Percentiles rank a stretch among this genome's conserved stretches.
Conservation (phyloP, 139 green algal genomes). For the Deuterostichococcus epilithicus region DNA sequence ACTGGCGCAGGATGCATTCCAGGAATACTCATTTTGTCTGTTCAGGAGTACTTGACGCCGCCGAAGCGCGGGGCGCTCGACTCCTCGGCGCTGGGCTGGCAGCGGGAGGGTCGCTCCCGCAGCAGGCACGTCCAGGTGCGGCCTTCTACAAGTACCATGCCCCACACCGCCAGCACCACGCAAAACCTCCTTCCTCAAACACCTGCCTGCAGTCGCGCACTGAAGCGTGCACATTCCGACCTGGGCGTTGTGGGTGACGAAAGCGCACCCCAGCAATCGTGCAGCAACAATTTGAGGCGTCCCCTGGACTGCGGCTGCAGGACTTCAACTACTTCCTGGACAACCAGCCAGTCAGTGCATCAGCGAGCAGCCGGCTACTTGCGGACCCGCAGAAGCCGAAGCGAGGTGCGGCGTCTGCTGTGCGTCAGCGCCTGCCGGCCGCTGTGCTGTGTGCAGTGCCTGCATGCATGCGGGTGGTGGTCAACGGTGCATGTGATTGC, state of each 20-base stretch:
- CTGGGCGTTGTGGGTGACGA: too few relatives aligned
- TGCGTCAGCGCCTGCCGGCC: too few relatives aligned
- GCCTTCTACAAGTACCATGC: conserved; percentile 6
- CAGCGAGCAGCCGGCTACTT: conserved; percentile 6
- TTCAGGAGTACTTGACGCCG: conserved; percentile 51
- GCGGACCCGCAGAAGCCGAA: not conserved
- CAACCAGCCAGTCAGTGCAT: conserved; percentile 2
- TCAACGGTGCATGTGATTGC: too few relatives aligned
- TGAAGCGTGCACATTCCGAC: too few relatives aligned
- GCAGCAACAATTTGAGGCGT: not conserved
- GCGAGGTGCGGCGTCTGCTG: not conserved
- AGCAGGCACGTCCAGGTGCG: conserved; percentile 32
- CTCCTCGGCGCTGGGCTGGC: conserved; percentile 46
- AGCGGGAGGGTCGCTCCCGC: conserved; percentile 34
- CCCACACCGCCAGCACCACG: conserved; percentile 14
- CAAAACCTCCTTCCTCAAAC: not conserved
- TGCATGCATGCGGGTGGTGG: too few relatives aligned
- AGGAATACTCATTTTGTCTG: too few relatives aligned
- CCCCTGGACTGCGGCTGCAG: not conserved
- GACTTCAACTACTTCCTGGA: not conserved
- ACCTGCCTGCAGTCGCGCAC: too few relatives aligned
- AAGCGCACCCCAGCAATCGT: not conserved
- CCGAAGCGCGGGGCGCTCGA: conserved; percentile 48
- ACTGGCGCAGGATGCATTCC: conserved; percentile 7
- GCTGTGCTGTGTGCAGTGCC: too few relatives aligned